phyloP scores from a whole-genome alignment of 2,329 filamentous ascomycete genomes.

The Exophiala spinifera region DNA sequence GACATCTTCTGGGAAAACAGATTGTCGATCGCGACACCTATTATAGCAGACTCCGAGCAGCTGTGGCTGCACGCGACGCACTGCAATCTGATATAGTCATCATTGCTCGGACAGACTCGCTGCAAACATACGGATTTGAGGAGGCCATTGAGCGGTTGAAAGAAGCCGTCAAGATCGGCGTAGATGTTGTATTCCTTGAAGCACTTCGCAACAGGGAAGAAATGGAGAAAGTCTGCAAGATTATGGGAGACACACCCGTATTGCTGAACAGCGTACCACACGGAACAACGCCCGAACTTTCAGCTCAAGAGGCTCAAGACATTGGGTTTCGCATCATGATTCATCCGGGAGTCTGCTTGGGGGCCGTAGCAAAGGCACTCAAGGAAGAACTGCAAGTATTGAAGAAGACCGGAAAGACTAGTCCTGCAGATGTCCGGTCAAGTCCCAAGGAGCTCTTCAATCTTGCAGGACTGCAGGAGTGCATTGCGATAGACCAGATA shows the following conservation, averaged over 20 bases:
- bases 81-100: constrained; percentile 42
- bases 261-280: constrained; percentile 47
- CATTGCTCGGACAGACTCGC: constrained; percentile 44
- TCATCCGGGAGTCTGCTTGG: constrained; percentile 41
- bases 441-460: constrained; percentile 41
- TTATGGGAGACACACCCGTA: constrained; percentile 41
- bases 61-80: constrained; percentile 39
- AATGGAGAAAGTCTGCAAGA: constrained; percentile 35
- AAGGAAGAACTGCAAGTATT: constrained; percentile 37
- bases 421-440: constrained; percentile 29
- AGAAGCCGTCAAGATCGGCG: constrained; percentile 41
- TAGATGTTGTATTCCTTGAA: constrained; percentile 44
- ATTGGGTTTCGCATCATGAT: constrained; percentile 45
- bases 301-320: constrained; percentile 38
- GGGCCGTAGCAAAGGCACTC: constrained; percentile 39
- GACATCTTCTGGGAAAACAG: constrained; percentile 41
- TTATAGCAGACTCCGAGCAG: constrained; percentile 38
- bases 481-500: constrained; percentile 39
- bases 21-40: constrained; percentile 38
- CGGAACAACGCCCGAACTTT: constrained; percentile 41
- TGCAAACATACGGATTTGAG: constrained; percentile 38
- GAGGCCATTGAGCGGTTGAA: constrained; percentile 39
- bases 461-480: constrained; percentile 44
- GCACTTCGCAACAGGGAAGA: constrained; percentile 40
- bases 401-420: constrained; percentile 36